Percentiles rank a stretch among this genome's conserved stretches.
Evolutionary conservation across 257 asterid species (phyloP).

Genomic region (Fraxinus americana): DNA sequence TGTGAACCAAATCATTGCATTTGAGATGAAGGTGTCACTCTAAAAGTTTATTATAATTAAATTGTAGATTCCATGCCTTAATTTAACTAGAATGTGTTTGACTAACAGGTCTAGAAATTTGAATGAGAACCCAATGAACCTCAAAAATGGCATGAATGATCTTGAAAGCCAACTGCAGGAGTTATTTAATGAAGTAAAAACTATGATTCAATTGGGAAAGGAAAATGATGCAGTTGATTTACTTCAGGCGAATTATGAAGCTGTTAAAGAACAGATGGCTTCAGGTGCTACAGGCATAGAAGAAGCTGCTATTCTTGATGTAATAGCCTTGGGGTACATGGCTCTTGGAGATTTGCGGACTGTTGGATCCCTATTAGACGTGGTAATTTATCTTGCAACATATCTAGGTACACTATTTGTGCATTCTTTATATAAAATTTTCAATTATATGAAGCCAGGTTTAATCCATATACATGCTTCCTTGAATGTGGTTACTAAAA

Average conservation of each 20-base stretch:
- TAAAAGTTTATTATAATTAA: slow-evolving; percentile 3
- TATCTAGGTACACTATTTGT: slow-evolving; percentile 11
- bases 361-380: slow-evolving; percentile 56
- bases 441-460: neutral
- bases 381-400: slow-evolving; percentile 56
- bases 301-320: slow-evolving; percentile 92
- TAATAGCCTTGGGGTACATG: slow-evolving; percentile 78
- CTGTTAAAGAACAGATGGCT: slow-evolving; percentile 68
- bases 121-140: slow-evolving; percentile 30
- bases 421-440: slow-evolving; percentile 19
- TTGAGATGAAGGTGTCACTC: neutral
- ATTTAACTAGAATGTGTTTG: slow-evolving; percentile 17
- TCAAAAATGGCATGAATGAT: slow-evolving; percentile 38
- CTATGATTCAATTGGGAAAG: slow-evolving; percentile 64
- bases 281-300: slow-evolving; percentile 66
- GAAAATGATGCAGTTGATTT: slow-evolving; percentile 65
- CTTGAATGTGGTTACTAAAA: neutral
- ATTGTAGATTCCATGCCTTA: slow-evolving; percentile 4
- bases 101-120: slow-evolving; percentile 30
- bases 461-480: neutral
- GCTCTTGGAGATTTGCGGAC: slow-evolving; percentile 61
- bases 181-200: slow-evolving; percentile 68
- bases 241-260: slow-evolving; percentile 82
- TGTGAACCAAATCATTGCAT: neutral
- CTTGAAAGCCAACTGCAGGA: slow-evolving; percentile 71